Evolutionary conservation across 176 grass and related monocot species (phyloP), one percentile per base, ranked within the genome.

Genomic region (Oryza punctata): DNA sequence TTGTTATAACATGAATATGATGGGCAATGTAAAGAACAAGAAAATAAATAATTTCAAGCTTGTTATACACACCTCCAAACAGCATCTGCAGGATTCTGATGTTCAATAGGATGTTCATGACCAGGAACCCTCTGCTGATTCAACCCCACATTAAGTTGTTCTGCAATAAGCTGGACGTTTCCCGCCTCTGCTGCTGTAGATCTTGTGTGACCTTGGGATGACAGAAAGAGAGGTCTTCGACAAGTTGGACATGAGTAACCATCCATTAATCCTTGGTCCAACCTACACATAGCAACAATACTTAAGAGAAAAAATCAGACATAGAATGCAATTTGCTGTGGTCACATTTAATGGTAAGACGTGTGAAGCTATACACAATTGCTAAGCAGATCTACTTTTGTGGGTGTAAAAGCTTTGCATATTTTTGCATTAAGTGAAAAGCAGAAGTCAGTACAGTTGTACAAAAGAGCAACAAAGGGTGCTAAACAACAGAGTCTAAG

Each of bases 181-280:
- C 75, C 64, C 47, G 69, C 83, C 61, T 88, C 88, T 40, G 63
- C 21, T 26, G 79, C 21, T 33, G 68, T 81, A 69, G 92, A 77
- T 77, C 92, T 88, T 54, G 72, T 74, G 64, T 81, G 85, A 27
- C 87, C 87, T 86, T 90, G 86, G 71, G 84, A 85, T 52, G 89
- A 88, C 64, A 89, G 46, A 91, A 87, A 87, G 60, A 99, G 89
- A 57, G 97, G 88, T 83, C 97, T 94, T 85, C 93, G 85, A 85
- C 97, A 99, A 80, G 93, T 96, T 81, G 97, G 97, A 72, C 97
- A 99, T 75, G 93, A 96, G 81, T 99, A 99, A 61, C 84, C 91
- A 43, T 99, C 97, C 60, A 90, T 92, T 78, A 96, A 80, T 35
- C 97, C 91, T 84, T 99, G 93, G 88, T 99, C 97, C 75, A 99